Percentiles rank a stretch among this genome's conserved stretches.
phyloP scores from a whole-genome alignment of 1,284 basidiomycete species.

The Irpex rosettiformis region DNA sequence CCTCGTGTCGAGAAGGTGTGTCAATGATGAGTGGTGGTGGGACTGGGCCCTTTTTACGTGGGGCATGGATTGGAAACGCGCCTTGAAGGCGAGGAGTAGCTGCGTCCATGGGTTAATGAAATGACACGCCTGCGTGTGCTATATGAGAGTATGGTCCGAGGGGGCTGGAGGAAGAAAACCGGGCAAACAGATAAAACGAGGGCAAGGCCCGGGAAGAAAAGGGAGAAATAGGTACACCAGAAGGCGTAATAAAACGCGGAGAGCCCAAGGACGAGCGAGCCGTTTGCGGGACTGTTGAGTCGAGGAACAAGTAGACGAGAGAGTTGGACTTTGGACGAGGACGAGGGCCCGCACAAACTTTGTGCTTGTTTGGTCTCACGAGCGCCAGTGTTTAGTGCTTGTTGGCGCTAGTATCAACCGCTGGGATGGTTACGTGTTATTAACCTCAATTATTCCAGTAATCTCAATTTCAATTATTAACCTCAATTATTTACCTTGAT shows the following conservation, averaged over 20 bases:
- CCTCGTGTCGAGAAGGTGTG: slow-evolving; percentile 43
- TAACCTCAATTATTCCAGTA: no score
- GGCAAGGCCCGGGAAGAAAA: slow-evolving; percentile 23
- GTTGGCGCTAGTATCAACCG: no score
- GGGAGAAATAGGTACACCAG: slow-evolving; percentile 26
- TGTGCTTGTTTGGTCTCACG: slow-evolving; percentile 15
- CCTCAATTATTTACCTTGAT: no score
- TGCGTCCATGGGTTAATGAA: slow-evolving; percentile 35
- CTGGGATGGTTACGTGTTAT: no score
- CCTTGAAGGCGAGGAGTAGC: slow-evolving; percentile 30
- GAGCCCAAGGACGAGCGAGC: slow-evolving; percentile 10
- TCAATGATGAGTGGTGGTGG: slow-evolving; percentile 53
- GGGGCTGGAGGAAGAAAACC: slow-evolving; percentile 3
- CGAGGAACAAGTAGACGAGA: slow-evolving; percentile 13
- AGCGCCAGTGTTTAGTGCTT: neutral
- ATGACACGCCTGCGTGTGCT: slow-evolving; percentile 48
- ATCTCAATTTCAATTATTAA: no score
- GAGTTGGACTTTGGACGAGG: neutral
- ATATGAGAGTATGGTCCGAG: slow-evolving; percentile 13
- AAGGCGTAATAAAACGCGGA: slow-evolving; percentile 18
- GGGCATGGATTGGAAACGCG: slow-evolving; percentile 29
- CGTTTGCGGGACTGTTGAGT: slow-evolving; percentile 16
- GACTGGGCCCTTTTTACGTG: slow-evolving; percentile 52
- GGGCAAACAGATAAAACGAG: neutral
- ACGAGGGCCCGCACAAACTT: slow-evolving; percentile 9